Base-by-base conservation (phyloP, 176 grass and related monocot genomes). In the Oryza coarctata region DNA sequence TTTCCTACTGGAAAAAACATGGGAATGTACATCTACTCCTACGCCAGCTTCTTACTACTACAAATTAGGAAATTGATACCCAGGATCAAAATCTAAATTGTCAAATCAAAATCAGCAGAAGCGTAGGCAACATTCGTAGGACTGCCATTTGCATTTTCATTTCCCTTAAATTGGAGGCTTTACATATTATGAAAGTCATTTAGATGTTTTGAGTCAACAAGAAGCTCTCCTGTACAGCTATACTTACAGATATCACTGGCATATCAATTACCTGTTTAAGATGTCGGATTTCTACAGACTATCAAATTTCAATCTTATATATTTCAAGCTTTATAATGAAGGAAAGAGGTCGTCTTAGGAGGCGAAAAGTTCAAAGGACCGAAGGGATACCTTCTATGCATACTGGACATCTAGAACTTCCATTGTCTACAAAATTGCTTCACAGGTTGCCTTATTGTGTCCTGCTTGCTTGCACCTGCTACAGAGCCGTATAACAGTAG, bases 361-460 rank as follows among this genome's bases (percentile, higher is more conserved):
- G 8, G 1, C 2, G 0, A 55, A 60, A 79, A 69, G 47, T 50
- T 4, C 7, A 20, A 15, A 26, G 63, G 69, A 33, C 20, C 27
- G 9, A 71, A 58, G 29, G 43, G 4, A 32, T 82, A 89, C 83
- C 78, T 86, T 78, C 66, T 73, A 77, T 6, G 77, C 65, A 71
- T 49, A 50, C 18, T 71, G 55, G 26, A 81, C 72, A 72, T 35
- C 27, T 47, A 65, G 34, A 82, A 67, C 72, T 71, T 72, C 29
- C 22, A 72, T 43, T 45, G 43, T 44, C 88, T 89, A 89, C 57
- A 92, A 73, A 89, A 92, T 67, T 26, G 81, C 95, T 87, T 97
- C 92, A 71, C 95, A 97, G 33, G 95, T 97, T 74, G 92, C 92
- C 52, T 97, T 97, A 31, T 97, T 97, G 87, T 94, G 92, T 29